Evolutionary conservation across 345 rosid species (phyloP).

Genomic region (Populus alba): DNA sequence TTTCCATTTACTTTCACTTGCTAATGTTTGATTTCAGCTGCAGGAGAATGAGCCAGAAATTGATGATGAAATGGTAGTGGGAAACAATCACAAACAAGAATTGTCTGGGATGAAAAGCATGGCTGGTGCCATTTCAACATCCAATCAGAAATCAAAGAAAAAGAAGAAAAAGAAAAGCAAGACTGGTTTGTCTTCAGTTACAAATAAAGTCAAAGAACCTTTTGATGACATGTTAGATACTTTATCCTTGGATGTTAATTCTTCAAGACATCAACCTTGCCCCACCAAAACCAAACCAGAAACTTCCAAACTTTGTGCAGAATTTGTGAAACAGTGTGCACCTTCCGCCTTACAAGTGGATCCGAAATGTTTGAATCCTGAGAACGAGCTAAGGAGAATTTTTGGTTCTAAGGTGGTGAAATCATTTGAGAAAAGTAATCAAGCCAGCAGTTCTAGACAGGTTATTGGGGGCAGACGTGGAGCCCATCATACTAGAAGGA

Average conservation of each 20-base stretch:
- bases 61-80: conserved; percentile 25
- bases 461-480: conserved; percentile 74
- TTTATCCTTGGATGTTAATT: conserved; percentile 40
- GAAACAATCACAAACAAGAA: conserved; percentile 18
- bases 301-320: conserved; percentile 25
- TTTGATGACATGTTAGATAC: conserved; percentile 48
- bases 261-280: conserved; percentile 25
- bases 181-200: conserved; percentile 35
- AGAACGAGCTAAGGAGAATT: conserved; percentile 69
- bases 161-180: conserved; percentile 80
- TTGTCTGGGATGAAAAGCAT: conserved; percentile 18
- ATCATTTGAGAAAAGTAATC: conserved; percentile 67
- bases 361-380: conserved; percentile 68
- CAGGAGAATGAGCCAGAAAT: conserved; percentile 45
- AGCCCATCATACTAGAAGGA: conserved; percentile 59
- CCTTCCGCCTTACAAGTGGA: conserved; percentile 53
- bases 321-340: conserved; percentile 25
- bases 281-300: conserved; percentile 28
- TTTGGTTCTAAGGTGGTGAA: conserved; percentile 84
- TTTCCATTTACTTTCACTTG: conserved; percentile 3
- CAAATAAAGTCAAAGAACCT: conserved; percentile 27
- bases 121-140: conserved; percentile 21
- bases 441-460: conserved; percentile 61
- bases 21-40: conserved; percentile 22
- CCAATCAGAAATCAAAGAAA: conserved; percentile 62